Evolutionary conservation across 371 early-diverging fungal species (phyloP), one percentile per base, ranked within the genome.

Genomic region (Sporodiniella umbellata): DNA sequence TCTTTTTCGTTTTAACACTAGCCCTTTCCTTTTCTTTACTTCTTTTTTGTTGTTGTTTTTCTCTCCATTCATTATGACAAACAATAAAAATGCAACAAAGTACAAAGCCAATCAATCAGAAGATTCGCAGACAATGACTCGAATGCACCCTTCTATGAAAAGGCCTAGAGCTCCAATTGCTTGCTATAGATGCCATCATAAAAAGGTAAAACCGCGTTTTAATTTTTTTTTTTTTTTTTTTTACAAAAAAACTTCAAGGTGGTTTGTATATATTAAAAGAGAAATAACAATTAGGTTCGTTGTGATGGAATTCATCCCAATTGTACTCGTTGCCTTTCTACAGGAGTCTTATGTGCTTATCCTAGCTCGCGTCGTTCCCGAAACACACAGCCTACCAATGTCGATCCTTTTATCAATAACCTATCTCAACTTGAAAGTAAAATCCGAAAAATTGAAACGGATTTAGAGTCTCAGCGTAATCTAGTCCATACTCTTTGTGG

Each of bases 401-500:
- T 73, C 2, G 74, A 73, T 26, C 74, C 74, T 1, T 73, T 73
- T 42, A 70, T 73, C 45, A 60, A 73, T 35, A 73, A 73, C 38
- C 38, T 73, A 4, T 73, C 74, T 3, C 70, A 67, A 8, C 40
- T 73, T 11, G 74, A 70, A 48, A 65, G 58, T 14, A 54, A 64
- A 14, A 73, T 73, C 10, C 57, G 64, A n/a, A 62, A 57, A 0
- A 73, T 73, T 21, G 74, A 73, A 31, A 50, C 52, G n/a, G 70
- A 70, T 53, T 54, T 73, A 17, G 70, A 64, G 22, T 48, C 49
- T 0, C 74, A 73, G 31, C 59, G 70, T n/a, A 42, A 33, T 5
- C 53, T 65, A 44, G 56, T 68, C 4, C 59, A 67, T 8, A 61
- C 62, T 1, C 57, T 70, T 24, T 33, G 33, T 35, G 11, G 18